phyloP scores from a whole-genome alignment of 148 eudicot species.

The Tetragonia tetragonoides region DNA sequence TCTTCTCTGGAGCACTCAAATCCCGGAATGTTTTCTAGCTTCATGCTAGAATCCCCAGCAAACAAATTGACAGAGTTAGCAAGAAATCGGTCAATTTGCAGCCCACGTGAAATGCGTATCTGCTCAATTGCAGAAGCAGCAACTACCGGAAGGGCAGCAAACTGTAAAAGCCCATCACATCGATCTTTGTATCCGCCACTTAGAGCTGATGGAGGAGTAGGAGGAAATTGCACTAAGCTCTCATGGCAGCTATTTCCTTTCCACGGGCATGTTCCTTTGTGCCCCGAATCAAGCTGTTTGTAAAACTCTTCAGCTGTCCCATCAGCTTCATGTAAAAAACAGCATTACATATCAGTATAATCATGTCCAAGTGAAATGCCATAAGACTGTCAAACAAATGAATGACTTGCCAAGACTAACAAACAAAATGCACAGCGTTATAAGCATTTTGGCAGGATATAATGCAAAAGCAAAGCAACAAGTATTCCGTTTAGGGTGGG shows the following conservation, averaged over 20 bases:
- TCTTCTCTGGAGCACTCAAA: conserved; percentile 58
- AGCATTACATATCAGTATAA: background rate
- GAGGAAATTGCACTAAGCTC: conserved; percentile 97
- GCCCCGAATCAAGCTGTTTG: conserved; percentile 73
- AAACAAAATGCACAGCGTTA: background rate
- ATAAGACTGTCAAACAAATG: background rate
- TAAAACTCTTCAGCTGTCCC: conserved; percentile 69
- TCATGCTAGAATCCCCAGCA: conserved; percentile 56
- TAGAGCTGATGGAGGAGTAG: conserved; percentile 92
- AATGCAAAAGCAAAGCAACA: background rate
- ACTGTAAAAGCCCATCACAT: conserved; percentile 94
- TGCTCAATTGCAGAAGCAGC: conserved; percentile 80
- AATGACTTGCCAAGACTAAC: background rate
- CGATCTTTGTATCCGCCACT: conserved; percentile 97
- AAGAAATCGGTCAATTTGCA: conserved; percentile 83
- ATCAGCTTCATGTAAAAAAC: conserved; percentile 46
- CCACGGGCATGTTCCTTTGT: conserved; percentile 83
- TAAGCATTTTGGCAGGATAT: background rate
- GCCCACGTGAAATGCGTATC: conserved; percentile 60
- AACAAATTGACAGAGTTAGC: conserved; percentile 46
- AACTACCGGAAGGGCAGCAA: conserved; percentile 79
- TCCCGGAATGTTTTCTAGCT: conserved; percentile 45
- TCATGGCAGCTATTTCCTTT: conserved; percentile 90
- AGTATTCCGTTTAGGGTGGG: too few species aligned
- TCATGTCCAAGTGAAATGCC: background rate